These are phyloP conservation scores for Nyctanthes arbortristis DNA, from an alignment of 257 asterid species.

Conservation along the genomic window DNA sequence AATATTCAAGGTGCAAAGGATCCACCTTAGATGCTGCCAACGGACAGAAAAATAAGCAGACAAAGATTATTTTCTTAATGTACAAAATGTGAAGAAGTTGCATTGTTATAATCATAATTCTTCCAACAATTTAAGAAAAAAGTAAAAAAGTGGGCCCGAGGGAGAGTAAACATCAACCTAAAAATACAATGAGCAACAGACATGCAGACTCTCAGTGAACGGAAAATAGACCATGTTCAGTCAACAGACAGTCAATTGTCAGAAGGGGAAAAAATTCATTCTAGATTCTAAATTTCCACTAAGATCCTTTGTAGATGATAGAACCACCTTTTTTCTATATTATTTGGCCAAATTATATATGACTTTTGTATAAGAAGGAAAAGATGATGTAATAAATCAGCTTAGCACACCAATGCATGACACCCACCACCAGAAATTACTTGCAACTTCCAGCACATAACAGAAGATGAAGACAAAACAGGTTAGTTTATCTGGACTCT, in stretches of 20 bases:
- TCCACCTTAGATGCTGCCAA: conserved; percentile 93
- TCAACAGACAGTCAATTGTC: not conserved
- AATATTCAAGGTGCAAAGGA: conserved; percentile 86
- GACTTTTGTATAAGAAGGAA: not conserved
- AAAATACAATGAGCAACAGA: not conserved
- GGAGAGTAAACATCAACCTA: not conserved
- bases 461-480: not conserved
- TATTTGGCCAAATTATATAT: not conserved
- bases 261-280: not conserved
- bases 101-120: conserved; percentile 14
- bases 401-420: not conserved
- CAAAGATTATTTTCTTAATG: not conserved
- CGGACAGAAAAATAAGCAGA: conserved; percentile 1
- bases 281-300: conserved; percentile 9
- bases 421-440: not conserved
- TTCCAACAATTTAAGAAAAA: not conserved
- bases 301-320: conserved; percentile 4
- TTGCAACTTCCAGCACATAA: not conserved
- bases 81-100: conserved; percentile 22
- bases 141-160: too few species aligned
- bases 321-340: conserved; percentile 11
- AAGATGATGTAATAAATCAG: not conserved
- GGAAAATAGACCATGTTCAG: not conserved
- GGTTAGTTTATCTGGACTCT: too few species aligned
- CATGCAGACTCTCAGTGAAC: not conserved